Evolutionary conservation across 768 basidiomycete genomes (phyloP), one percentile per base, ranked within the genome.

Genomic region (Candolleomyces aberdarensis): DNA sequence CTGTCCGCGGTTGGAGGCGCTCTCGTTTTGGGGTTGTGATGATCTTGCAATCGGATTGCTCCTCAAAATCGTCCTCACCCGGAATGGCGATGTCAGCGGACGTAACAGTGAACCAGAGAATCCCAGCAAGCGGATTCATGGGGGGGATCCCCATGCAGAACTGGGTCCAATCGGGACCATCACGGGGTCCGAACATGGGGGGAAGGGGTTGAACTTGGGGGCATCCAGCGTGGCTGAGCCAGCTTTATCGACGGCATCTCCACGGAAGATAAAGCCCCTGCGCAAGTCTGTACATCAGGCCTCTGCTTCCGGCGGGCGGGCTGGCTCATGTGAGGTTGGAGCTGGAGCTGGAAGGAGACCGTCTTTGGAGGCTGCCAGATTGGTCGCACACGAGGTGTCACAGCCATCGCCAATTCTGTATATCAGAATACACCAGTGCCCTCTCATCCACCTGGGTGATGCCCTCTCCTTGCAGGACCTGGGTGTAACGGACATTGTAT

Each of bases 1-100:
- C 49, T 84, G 83, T 65, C 80, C 83, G 22, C 74, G 76, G 41
- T 72, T 85, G 50, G 80, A 81, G 66, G 75, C 79, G n/a, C 70
- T 85, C 39, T 74, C 78, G 43, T 74, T 85, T 59, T 83, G 80
- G 83, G 75, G 75, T 51, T 85, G 83, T 66, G 63, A 70, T 55
- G 80, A 83, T 66, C 67, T 83, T 59, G 67, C 74, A 39, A 72
- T 79, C 31, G 63, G 54, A 40, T 69, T 69, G 44, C 66, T 83
- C 58, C 71, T 73, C 57, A 74, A 65, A 14, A 67, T 78, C 26
- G 75, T 83, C 56, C 64, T 68, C 22, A 70, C 75, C 48, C 72
- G 81, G 67, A 76, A 76, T 53, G 72, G 75, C 62, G 68, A 70
- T 60, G 39, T 43, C 41, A 64, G 59, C 64, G 65, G 66, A 65